Conservation (phyloP, 1,284 basidiomycete species). For the Gomphus sp. region DNA sequence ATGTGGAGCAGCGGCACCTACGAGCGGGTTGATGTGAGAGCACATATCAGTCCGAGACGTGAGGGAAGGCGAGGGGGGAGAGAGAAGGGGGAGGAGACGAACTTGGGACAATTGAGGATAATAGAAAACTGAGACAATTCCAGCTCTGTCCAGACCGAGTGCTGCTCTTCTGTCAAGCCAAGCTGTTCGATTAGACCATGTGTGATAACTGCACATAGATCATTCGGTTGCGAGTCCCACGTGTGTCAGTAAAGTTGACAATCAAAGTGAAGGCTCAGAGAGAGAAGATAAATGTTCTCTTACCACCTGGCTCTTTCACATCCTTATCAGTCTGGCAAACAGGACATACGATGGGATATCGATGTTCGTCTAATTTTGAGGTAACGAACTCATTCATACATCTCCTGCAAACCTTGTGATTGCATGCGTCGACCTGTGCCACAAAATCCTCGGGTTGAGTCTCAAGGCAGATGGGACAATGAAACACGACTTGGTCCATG, state of each 20-base stretch:
- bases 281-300: neutral
- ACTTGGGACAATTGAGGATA: slow-evolving; percentile 41
- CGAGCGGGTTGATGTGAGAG: too few species aligned
- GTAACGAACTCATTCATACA: slow-evolving; percentile 38
- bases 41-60: too few species aligned
- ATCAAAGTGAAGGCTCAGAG: neutral
- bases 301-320: too few species aligned
- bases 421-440: too few species aligned
- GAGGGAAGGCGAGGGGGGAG: neutral
- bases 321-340: too few species aligned
- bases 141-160: slow-evolving; percentile 41
- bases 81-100: neutral
- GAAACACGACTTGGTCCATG: slow-evolving; percentile 28
- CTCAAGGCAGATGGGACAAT: slow-evolving; percentile 53
- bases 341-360: too few species aligned
- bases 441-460: slow-evolving; percentile 23
- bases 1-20: too few species aligned
- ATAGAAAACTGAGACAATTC: slow-evolving; percentile 44
- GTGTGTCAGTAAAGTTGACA: too few species aligned
- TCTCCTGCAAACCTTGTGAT: slow-evolving; percentile 36
- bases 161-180: slow-evolving; percentile 39
- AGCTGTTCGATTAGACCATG: slow-evolving; percentile 34
- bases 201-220: slow-evolving; percentile 28
- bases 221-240: too few species aligned
- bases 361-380: slow-evolving; percentile 29